Evolutionary conservation across 1,284 basidiomycete genomes (phyloP).

Genomic region (Rhodotorula glutinis): DNA sequence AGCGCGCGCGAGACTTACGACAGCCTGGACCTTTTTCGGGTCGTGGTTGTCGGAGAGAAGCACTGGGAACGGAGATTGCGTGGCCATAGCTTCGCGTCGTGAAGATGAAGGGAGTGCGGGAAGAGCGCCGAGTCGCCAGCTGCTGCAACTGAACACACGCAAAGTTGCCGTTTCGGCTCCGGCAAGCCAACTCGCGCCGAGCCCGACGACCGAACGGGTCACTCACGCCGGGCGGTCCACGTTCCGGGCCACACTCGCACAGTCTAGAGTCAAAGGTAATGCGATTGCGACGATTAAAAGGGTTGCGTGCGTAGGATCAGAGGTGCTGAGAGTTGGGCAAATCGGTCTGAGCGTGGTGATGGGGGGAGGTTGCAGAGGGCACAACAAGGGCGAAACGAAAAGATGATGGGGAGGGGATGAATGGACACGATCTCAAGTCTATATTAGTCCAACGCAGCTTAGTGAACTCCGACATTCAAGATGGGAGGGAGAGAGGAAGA

Average conservation of each 20-base stretch:
- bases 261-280: too few relatives aligned
- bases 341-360: too few relatives aligned
- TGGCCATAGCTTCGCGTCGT: neutral
- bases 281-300: neutral
- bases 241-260: too few relatives aligned
- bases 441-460: neutral
- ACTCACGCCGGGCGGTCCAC: too few relatives aligned
- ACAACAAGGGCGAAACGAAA: too few relatives aligned
- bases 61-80: slow-evolving; percentile 14
- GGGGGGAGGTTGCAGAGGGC: too few relatives aligned
- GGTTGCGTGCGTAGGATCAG: too few relatives aligned
- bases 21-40: slow-evolving; percentile 14
- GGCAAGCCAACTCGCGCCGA: too few relatives aligned
- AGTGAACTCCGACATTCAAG: neutral
- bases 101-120: neutral
- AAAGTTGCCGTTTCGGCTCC: neutral
- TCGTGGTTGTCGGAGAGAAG: slow-evolving; percentile 7
- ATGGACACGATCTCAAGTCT: too few relatives aligned
- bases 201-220: too few relatives aligned
- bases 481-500: neutral
- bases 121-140: neutral
- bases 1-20: slow-evolving; percentile 7
- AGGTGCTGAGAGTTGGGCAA: neutral
- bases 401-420: too few relatives aligned
- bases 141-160: neutral